phyloP scores from a whole-genome alignment of 768 basidiomycete species.

The Amylocystis lapponica region DNA sequence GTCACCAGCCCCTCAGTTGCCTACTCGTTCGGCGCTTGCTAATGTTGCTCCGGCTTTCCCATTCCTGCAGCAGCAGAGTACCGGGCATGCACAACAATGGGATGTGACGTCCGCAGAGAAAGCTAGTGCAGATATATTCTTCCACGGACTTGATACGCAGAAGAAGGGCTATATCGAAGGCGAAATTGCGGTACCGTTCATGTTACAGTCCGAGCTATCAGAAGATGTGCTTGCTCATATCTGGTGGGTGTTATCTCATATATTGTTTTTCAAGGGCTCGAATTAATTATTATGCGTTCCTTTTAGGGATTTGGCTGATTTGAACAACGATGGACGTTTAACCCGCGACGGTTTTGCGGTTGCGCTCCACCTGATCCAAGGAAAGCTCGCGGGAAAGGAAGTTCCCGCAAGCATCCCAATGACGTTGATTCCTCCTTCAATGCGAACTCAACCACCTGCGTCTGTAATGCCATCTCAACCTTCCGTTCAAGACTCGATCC shows the following conservation, averaged over 20 bases:
- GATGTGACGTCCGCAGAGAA: slow-evolving; percentile 83
- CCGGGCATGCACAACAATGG: slow-evolving; percentile 44
- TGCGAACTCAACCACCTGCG: slow-evolving; percentile 42
- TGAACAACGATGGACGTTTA: slow-evolving; percentile 80
- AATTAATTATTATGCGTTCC: not conserved
- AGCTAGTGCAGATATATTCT: slow-evolving; percentile 67
- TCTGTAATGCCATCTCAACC: slow-evolving; percentile 33
- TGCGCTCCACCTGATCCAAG: slow-evolving; percentile 90
- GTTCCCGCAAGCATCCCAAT: slow-evolving; percentile 66
- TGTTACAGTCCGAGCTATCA: slow-evolving; percentile 82
- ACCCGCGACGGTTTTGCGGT: slow-evolving; percentile 93
- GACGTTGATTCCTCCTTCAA: slow-evolving; percentile 76
- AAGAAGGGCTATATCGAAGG: slow-evolving; percentile 83
- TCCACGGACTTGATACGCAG: slow-evolving; percentile 73
- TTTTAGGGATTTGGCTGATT: slow-evolving; percentile 86
- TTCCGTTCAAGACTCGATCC: slow-evolving; percentile 32
- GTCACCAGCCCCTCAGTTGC: slow-evolving; percentile 21
- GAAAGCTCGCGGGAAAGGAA: slow-evolving; percentile 73
- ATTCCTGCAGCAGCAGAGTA: slow-evolving; percentile 12
- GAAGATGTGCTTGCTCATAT: slow-evolving; percentile 83
- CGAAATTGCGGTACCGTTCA: slow-evolving; percentile 92
- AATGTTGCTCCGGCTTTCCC: slow-evolving; percentile 11
- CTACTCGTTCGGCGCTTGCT: slow-evolving; percentile 20
- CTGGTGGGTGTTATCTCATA: slow-evolving; percentile 59
- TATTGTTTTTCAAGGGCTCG: not conserved